These are phyloP conservation scores for Protomyces inundatus DNA, from an alignment of 1,139 yeast genomes.

Conservation along the genomic window DNA sequence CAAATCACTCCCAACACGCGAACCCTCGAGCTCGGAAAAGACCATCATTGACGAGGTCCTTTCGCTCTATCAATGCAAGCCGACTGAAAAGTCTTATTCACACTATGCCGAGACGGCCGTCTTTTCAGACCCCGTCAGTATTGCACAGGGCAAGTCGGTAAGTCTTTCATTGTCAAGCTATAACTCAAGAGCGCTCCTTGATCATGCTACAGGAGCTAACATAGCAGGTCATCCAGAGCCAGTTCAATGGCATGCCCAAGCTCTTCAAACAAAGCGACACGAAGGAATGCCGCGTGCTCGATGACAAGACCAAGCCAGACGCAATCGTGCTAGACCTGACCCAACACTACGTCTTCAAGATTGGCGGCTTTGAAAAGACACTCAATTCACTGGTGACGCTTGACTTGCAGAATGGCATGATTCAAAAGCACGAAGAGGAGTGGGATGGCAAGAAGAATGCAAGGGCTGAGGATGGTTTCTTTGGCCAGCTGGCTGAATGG, in stretches of 20 bases:
- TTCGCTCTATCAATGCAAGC: slow-evolving; percentile 22
- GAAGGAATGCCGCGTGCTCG: slow-evolving; percentile 17
- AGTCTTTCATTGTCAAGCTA: too few relatives aligned
- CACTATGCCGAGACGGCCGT: slow-evolving; percentile 24
- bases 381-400: slow-evolving; percentile 16
- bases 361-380: slow-evolving; percentile 19
- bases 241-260: slow-evolving; percentile 26
- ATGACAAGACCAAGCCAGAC: slow-evolving; percentile 18
- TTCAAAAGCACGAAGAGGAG: slow-evolving; percentile 21
- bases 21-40: slow-evolving; percentile 9
- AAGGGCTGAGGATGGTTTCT: slow-evolving; percentile 11
- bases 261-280: slow-evolving; percentile 17
- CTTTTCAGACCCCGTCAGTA: slow-evolving; percentile 10
- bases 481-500: slow-evolving; percentile 15
- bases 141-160: background rate
- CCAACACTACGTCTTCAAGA: slow-evolving; percentile 24
- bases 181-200: background rate
- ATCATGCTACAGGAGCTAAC: background rate
- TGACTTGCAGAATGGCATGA: slow-evolving; percentile 19
- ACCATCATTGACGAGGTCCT: slow-evolving; percentile 21
- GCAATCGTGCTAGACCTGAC: slow-evolving; percentile 11
- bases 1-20: slow-evolving; percentile 13
- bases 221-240: slow-evolving; percentile 8
- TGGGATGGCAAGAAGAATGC: slow-evolving; percentile 24
- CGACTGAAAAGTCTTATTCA: slow-evolving; percentile 18